Base-by-base conservation (phyloP, 768 basidiomycete species). In the Sarcodon aspratus region DNA sequence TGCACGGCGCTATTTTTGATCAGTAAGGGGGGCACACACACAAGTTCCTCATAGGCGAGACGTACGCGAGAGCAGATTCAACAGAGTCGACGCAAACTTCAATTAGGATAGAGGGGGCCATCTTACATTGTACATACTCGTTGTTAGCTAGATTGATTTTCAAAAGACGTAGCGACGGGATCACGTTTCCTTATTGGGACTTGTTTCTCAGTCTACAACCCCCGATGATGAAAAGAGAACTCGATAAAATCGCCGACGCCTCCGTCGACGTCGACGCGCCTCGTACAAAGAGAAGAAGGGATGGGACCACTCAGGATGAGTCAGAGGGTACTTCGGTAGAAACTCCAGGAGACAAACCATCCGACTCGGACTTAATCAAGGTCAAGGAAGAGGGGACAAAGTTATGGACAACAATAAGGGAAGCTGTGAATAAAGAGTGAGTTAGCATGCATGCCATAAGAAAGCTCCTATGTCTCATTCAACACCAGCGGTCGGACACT, bases 351-450 rank as follows among this genome's bases (percentile, higher is more conserved):
- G 60, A 60, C 36, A 68, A 70, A 47, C 74, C 78, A 58, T 65
- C 66, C 48, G 70, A 72, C 46, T 60, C 40, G 17, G 27, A 27
- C 40, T 15, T 27, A 11, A 42, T 42, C 40, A 42, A 42, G 46
- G 73, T 83, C 61, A 80, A 74, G 60, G 79, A 80, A 66, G 74
- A 79, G 61, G 86, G 81, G 42, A 62, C 81, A 66, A 75, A 72
- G 66, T 64, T 88, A 68, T 89, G 84, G 82, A 78, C 82, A 61
- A 76, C 75, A 36, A 73, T 90, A 63, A 85, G 78, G 74, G 83
- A 86, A 64, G 87, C 85, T 60, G 79, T 80, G 62, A 84, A 80
- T 72, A 85, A 86, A 75, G 85, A 89, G 88, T 90, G 75, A 74
- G 86, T 85, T 53, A 58, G 51, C 42, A 35, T 52, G 51, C 42